These are phyloP conservation scores for Trypanosoma grayi DNA, from an alignment of 208 protist species.

Conservation along the genomic window DNA sequence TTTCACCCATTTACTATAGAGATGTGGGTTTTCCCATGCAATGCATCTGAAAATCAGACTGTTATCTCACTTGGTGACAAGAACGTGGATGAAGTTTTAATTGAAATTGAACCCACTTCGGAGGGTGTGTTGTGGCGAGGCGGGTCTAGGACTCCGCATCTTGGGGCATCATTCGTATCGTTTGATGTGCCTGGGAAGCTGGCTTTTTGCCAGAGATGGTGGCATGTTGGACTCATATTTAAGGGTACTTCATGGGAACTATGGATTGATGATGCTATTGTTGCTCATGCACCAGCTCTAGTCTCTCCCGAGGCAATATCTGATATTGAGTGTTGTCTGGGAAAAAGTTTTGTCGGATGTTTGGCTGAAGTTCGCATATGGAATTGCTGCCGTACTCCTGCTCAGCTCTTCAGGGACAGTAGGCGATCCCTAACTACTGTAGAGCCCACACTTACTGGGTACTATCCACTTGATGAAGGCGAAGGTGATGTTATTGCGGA, in stretches of 20 bases:
- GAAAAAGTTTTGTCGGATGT: slow-evolving; percentile 75
- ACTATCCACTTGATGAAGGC: slow-evolving; percentile 82
- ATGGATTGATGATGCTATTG: slow-evolving; percentile 68
- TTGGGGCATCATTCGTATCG: slow-evolving; percentile 70
- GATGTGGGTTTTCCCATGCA: slow-evolving; percentile 83
- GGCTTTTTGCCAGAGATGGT: slow-evolving; percentile 63
- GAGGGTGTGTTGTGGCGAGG: slow-evolving; percentile 78
- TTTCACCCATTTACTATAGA: slow-evolving; percentile 87
- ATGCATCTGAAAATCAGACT: slow-evolving; percentile 55
- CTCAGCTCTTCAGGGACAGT: slow-evolving; percentile 69
- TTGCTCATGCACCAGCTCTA: slow-evolving; percentile 38
- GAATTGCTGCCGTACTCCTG: slow-evolving; percentile 47
- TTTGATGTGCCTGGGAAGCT: slow-evolving; percentile 56
- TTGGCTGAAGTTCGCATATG: slow-evolving; percentile 84
- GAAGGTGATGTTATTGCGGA: slow-evolving; percentile 76
- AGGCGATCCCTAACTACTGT: slow-evolving; percentile 45
- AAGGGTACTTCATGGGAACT: slow-evolving; percentile 81
- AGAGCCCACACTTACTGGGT: slow-evolving; percentile 62
- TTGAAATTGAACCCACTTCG: slow-evolving; percentile 64
- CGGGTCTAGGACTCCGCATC: slow-evolving; percentile 72
- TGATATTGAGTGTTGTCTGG: slow-evolving; percentile 66
- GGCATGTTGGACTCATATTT: slow-evolving; percentile 89
- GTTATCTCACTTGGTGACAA: slow-evolving; percentile 87
- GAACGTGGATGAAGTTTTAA: slow-evolving; percentile 70
- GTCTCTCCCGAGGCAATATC: slow-evolving; percentile 58